A percentile compares a stretch with the other conserved stretches of the same genome.
These are phyloP conservation scores for Aspergillus avenaceus DNA, from an alignment of 495 filamentous ascomycete genomes.

Conservation along the genomic window DNA sequence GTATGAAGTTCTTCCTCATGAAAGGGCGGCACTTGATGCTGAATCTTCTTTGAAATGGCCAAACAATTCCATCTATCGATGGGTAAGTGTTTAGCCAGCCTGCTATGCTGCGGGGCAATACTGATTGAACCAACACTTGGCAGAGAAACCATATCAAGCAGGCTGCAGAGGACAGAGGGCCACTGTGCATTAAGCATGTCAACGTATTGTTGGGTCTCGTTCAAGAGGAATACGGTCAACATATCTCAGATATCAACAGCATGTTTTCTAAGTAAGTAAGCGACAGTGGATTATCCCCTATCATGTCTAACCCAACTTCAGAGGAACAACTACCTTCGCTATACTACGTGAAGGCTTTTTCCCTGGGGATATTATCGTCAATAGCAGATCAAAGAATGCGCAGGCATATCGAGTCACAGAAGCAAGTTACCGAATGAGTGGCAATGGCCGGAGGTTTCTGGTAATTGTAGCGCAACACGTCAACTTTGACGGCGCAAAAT, in stretches of 20 bases:
- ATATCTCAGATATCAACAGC: not conserved
- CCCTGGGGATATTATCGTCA: not conserved
- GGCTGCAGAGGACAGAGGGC: not conserved
- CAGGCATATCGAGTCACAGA: not conserved
- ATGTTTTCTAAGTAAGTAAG: not conserved
- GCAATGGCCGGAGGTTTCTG: not conserved
- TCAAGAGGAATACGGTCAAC: not conserved
- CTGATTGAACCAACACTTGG: too few species aligned
- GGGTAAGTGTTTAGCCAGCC: not conserved
- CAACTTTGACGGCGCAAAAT: not conserved
- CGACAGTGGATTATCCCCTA: too few species aligned
- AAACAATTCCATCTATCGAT: not conserved
- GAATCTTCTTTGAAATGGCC: not conserved
- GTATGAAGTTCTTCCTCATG: not conserved
- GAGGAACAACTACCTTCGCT: not conserved
- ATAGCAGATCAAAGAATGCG: not conserved
- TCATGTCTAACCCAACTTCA: not conserved
- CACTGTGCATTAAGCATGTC: not conserved
- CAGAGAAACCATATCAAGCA: not conserved
- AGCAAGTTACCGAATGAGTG: not conserved
- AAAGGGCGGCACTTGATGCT: not conserved
- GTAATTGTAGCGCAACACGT: not conserved
- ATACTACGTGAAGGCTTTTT: not conserved
- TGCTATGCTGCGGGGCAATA: too few species aligned
- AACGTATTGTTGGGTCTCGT: not conserved